Conservation (phyloP, 1,284 basidiomycete genomes). For the Pascua guehoae region DNA sequence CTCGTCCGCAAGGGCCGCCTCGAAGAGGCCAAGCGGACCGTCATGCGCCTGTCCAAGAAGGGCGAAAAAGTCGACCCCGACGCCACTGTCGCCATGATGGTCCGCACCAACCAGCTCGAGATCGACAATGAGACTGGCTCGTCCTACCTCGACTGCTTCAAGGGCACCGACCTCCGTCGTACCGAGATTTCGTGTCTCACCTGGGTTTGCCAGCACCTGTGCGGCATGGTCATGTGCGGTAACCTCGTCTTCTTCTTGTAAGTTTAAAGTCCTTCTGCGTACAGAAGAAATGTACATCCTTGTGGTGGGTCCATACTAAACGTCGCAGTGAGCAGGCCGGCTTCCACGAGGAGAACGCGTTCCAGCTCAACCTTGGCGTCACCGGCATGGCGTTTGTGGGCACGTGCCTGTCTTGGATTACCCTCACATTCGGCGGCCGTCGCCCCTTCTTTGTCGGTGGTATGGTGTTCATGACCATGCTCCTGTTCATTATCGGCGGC, state of each 20-base stretch:
- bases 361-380: slow-evolving; percentile 39
- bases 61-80: slow-evolving; percentile 23
- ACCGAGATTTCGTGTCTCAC: slow-evolving; percentile 16
- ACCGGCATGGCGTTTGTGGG: slow-evolving; percentile 47
- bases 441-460: slow-evolving; percentile 52
- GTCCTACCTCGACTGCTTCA: slow-evolving; percentile 34
- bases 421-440: slow-evolving; percentile 41
- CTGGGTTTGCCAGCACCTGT: slow-evolving; percentile 22
- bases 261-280: background rate
- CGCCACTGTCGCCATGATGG: slow-evolving; percentile 33
- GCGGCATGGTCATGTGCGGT: slow-evolving; percentile 23
- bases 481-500: slow-evolving; percentile 51
- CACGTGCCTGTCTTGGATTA: slow-evolving; percentile 47
- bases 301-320: background rate
- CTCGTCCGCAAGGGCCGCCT: slow-evolving; percentile 28
- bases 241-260: slow-evolving; percentile 26
- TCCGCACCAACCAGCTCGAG: slow-evolving; percentile 35
- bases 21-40: slow-evolving; percentile 20
- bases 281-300: no score
- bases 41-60: slow-evolving; percentile 20
- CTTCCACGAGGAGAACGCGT: slow-evolving; percentile 7
- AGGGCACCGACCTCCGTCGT: slow-evolving; percentile 22
- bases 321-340: slow-evolving; percentile 20
- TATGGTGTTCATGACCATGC: slow-evolving; percentile 42
- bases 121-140: slow-evolving; percentile 19